Evolutionary conservation across 2,329 filamentous ascomycete species (phyloP), one percentile per base, ranked within the genome.

Genomic region (Arthrobotrys megalospora): DNA sequence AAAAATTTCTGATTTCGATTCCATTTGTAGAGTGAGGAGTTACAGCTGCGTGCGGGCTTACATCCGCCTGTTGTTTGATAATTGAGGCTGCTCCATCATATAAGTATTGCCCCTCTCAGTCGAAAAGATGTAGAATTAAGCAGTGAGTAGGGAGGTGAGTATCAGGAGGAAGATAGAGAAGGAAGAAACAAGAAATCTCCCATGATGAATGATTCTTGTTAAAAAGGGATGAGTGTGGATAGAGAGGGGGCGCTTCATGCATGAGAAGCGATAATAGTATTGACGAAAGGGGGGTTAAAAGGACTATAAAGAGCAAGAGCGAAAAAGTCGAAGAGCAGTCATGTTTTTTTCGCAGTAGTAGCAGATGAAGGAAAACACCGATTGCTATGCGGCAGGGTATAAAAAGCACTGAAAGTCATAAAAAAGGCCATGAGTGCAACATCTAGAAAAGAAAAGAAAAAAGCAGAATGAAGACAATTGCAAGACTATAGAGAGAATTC

Each of bases 301-400:
- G 16, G 28, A 14, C 4, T 14, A 53, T 53, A 16, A 16, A 53
- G 3, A 36, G 12, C 32, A 58, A 8, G 11, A 43, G 16, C 8
- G 4, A 28, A 5, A 43, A 60, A 3, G 16, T 8, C 6, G 24
- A 43, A 14, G 24, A 28, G 19, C 36, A n/a, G 34, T 16, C 28
- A 60, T 43, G 55, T 11, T 32, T 43, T 50, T 43, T 45, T n/a
- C n/a, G 6, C 8, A 45, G 14, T 28, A 67, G 6, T 24, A 43
- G 10, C 12, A 69, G 3, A 16, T 14, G n/a, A 36, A 34, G 14
- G 7, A 52, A 53, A 71, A 71, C 67, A 63, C 67, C 67, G 67
- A 52, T 38, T 43, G 67, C 67, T 53, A 71, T 71, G 67, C 67
- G 34, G 32, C 41, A 69, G 52, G 50, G 36, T 43, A 71, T 62